These are phyloP conservation scores for Aspergillus heteromorphus DNA, from an alignment of 495 filamentous ascomycete species.

Conservation along the genomic window DNA sequence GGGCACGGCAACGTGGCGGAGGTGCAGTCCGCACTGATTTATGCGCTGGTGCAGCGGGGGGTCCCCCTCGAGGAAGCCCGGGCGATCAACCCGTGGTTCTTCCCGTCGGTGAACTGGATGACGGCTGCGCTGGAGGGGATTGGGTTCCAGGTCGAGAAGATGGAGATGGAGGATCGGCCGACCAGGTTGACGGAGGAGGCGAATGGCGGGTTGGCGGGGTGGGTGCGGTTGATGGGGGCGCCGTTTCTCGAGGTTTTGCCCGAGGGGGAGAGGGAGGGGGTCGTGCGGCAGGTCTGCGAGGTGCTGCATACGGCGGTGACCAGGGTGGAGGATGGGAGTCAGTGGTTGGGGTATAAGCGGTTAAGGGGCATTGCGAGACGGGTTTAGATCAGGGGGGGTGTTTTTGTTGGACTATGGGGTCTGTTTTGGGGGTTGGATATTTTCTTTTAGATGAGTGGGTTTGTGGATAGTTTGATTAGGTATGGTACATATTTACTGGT, in stretches of 20 bases:
- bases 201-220: conserved; percentile 61
- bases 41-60: conserved; percentile 47
- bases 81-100: conserved; percentile 65
- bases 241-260: conserved; percentile 50
- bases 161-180: conserved; percentile 62
- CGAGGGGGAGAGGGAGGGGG: conserved; percentile 46
- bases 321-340: conserved; percentile 51
- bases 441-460: no score
- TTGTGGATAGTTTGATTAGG: conserved; percentile 17
- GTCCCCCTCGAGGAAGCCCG: conserved; percentile 42
- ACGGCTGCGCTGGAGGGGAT: conserved; percentile 41
- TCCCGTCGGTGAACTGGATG: conserved; percentile 59
- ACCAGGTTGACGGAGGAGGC: conserved; percentile 48
- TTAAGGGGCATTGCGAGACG: conserved; percentile 59
- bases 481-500: not conserved
- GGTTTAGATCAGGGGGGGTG: no score
- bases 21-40: conserved; percentile 53
- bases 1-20: conserved; percentile 66
- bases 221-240: conserved; percentile 62
- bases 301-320: conserved; percentile 49
- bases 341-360: conserved; percentile 66
- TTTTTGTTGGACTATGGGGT: no score
- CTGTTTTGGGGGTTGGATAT: no score
- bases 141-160: conserved; percentile 56
- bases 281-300: conserved; percentile 50